Base-by-base conservation (phyloP, 352 stramenopile genomes). In the Phytopythium sindhum region DNA sequence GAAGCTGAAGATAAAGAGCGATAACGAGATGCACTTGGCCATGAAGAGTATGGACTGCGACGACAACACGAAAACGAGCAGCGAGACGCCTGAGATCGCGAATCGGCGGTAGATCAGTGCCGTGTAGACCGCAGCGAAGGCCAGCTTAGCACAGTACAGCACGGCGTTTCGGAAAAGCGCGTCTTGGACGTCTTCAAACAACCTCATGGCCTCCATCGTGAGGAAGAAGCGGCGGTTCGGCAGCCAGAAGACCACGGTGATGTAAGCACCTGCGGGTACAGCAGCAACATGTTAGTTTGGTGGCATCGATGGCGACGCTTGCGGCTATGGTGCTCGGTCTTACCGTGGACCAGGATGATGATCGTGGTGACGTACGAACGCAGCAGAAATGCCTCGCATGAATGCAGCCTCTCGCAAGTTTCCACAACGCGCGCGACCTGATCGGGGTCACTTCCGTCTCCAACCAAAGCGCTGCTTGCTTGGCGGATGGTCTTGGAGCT, bases 11-110 rank as follows among this genome's bases (percentile, higher is more conserved):
- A 78, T 72, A 41, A 72, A 62, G 6, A 72, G 11, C 0, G 61
- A 50, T 1, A 73, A 31, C 11, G 47, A 26, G 10, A 71, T 11
- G 19, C 68, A 60, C n/a, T 70, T 75, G 3, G 24, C n/a, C 41
- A 75, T 64, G 6, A 78, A 19, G 2, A 66, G 47, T 12, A 60
- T 37, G 3, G 48, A 52, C 44, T 75, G 70, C 0, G 67, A 67
- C 58, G 64, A 75, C 1, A 78, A 57, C 17, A 72, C 55, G 29
- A 78, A 78, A 17, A 59, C 59, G 21, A 78, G 65, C 47, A 75
- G 61, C 7, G 53, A 26, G 24, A 63, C 9, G 1, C 70, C 64
- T 0, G 61, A 65, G 0, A 78, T 15, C 0, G 33, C 37, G 15
- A 71, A 47, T 5, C 41, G 17, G 7, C 31, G 19, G 3, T 37